A percentile compares a stretch with the other conserved stretches of the same genome.
Conservation (phyloP, 2,329 filamentous ascomycete genomes). For the Pseudogymnoascus sp. region DNA sequence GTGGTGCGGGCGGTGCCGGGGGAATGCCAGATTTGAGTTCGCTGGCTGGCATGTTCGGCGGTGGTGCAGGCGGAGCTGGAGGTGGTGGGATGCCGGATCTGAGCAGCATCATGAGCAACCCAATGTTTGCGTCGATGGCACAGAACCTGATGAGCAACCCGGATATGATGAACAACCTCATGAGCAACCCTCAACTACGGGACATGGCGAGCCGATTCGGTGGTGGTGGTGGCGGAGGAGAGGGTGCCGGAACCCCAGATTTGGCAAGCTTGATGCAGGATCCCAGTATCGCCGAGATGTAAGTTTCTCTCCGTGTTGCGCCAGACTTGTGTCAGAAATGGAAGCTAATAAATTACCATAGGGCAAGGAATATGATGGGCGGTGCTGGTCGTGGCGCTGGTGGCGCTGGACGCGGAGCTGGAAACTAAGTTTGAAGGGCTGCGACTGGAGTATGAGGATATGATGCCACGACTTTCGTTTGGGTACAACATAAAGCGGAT, state of each 20-base stretch:
- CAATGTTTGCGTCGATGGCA: slow-evolving; percentile 96
- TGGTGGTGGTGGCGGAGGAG: slow-evolving; percentile 43
- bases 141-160: slow-evolving; percentile 97
- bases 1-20: slow-evolving; percentile 39
- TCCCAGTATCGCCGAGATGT: slow-evolving; percentile 88
- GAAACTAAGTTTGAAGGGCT: slow-evolving; percentile 9
- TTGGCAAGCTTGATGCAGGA: slow-evolving; percentile 81
- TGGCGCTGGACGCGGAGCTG: slow-evolving; percentile 23
- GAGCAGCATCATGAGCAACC: slow-evolving; percentile 83
- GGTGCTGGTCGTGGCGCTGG: slow-evolving; percentile 34
- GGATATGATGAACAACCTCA: slow-evolving; percentile 80
- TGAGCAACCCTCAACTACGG: slow-evolving; percentile 84
- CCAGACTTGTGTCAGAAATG: too few species aligned
- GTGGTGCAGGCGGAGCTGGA: slow-evolving; percentile 50
- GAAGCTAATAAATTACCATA: slow-evolving; percentile 24
- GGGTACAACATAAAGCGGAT: neutral
- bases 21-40: slow-evolving; percentile 64
- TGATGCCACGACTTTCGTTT: slow-evolving; percentile 8
- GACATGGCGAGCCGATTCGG: slow-evolving; percentile 80
- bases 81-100: slow-evolving; percentile 83
- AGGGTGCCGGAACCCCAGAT: slow-evolving; percentile 72
- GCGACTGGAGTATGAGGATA: slow-evolving; percentile 4
- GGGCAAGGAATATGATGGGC: slow-evolving; percentile 62
- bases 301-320: slow-evolving; percentile 38
- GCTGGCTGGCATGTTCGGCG: slow-evolving; percentile 64